A percentile compares a stretch with the other conserved stretches of the same genome.
These are phyloP conservation scores for Begonia loranthoides DNA, from an alignment of 306 rosid species.

Conservation along the genomic window DNA sequence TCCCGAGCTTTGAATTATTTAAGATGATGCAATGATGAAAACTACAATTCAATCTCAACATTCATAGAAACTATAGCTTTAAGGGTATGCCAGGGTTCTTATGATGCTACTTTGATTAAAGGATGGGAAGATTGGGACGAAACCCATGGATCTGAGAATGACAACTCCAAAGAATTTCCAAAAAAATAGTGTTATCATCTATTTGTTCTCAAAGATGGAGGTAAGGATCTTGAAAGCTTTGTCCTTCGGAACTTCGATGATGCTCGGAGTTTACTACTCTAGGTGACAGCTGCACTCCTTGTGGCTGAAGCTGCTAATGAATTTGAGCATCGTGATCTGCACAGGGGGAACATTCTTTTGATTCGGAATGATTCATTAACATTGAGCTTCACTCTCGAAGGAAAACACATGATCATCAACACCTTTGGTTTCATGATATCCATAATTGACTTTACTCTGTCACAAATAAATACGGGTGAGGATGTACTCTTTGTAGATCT, in stretches of 20 bases:
- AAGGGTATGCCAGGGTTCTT: slow-evolving; percentile 72
- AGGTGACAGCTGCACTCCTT: slow-evolving; percentile 78
- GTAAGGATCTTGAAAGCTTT: slow-evolving; percentile 88
- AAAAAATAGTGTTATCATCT: slow-evolving; percentile 58
- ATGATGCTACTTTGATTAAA: slow-evolving; percentile 44
- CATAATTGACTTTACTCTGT: slow-evolving; percentile 80
- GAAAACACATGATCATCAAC: slow-evolving; percentile 36
- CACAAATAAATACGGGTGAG: slow-evolving; percentile 86
- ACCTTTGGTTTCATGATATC: slow-evolving; percentile 69
- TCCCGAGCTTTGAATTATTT: slow-evolving; percentile 69
- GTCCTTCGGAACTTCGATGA: slow-evolving; percentile 61
- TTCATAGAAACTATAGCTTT: slow-evolving; percentile 72
- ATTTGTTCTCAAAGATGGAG: slow-evolving; percentile 70
- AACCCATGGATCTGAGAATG: slow-evolving; percentile 57
- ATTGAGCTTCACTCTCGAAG: slow-evolving; percentile 70
- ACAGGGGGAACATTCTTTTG: slow-evolving; percentile 89
- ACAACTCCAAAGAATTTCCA: slow-evolving; percentile 71
- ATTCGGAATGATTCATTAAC: slow-evolving; percentile 45
- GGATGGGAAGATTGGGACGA: slow-evolving; percentile 90
- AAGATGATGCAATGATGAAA: slow-evolving; percentile 30
- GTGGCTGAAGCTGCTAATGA: slow-evolving; percentile 93
- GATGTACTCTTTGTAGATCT: slow-evolving; percentile 75
- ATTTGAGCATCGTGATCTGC: slow-evolving; percentile 97
- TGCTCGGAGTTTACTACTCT: slow-evolving; percentile 57
- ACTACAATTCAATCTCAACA: slow-evolving; percentile 40